Base-by-base conservation (phyloP, 179 eudicot genomes). In the Camellia oleifera region DNA sequence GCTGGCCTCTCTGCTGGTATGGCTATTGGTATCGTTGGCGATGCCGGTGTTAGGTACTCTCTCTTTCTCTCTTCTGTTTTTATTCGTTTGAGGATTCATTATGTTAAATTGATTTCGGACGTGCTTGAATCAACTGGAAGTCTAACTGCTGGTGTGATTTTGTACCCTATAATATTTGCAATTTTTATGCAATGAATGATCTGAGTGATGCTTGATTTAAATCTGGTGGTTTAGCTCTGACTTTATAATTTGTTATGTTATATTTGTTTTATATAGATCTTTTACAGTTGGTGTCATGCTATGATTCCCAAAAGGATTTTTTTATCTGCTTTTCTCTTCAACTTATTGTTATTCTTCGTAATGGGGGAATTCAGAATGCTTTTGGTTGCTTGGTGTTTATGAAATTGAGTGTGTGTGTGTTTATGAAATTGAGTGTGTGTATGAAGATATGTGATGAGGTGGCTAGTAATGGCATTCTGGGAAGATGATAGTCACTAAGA, bases 21-120 rank as follows among this genome's bases (percentile, higher is more conserved):
- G 97, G 97, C 97, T 18, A 93, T 93, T 17, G 97, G 97, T 46
- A 92, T 93, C 48, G 97, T 93, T 32, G 97, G 97, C 17, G 97
- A 93, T 86, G 98, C 97, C 26, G 98, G 98, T 88, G 98, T 93
- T 76, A 92, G 98, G 98, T 93, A 79, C 7, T 18, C 64, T 74
- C 63, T 50, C 5, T 42, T 9, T 3, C 50, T 5, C 17, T 75
- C 57, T 65, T 23, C 69, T 65, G 15, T 23, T 65, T 65, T 42
- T 11, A 0, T 7, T 67, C 52, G 50, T 20, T 42, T 14, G 5
- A 44, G 71, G 45, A 50, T 72, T 52, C 44, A 12, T 60, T 61
- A 32, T 32, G 2, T 40, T 11, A 48, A 20, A 50, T 63, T 50
- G 63, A 23, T 50, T 14, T 65, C 13, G 72, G 14, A 20, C 69